These are phyloP conservation scores for Circinella minor DNA, from an alignment of 371 early-diverging fungal genomes.

Conservation along the genomic window DNA sequence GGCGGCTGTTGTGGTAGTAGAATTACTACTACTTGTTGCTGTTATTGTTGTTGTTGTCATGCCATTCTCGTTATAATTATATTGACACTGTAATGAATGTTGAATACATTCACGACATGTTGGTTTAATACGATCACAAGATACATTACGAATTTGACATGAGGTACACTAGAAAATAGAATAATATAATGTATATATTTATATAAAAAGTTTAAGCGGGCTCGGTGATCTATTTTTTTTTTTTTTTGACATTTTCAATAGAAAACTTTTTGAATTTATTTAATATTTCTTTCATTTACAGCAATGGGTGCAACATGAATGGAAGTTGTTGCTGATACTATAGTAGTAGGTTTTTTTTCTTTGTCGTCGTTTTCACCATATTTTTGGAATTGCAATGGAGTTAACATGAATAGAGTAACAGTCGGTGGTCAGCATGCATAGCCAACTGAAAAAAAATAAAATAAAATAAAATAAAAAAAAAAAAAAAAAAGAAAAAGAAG, in stretches of 20 bases:
- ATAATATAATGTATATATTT: neutral
- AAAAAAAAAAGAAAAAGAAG: too few species aligned
- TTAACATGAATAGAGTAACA: neutral
- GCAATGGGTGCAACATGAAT: neutral
- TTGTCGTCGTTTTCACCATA: neutral
- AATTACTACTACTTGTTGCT: too few species aligned
- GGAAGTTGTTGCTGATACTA: neutral
- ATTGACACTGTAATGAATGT: constrained; percentile 7
- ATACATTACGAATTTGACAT: constrained; percentile 6
- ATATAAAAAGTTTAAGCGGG: neutral
- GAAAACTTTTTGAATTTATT: too few species aligned
- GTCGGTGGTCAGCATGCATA: constrained; percentile 1
- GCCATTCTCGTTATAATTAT: neutral
- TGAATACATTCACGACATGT: constrained; percentile 12
- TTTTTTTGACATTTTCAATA: neutral
- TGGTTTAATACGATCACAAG: constrained; percentile 16
- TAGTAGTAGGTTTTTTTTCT: neutral
- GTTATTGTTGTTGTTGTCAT: neutral
- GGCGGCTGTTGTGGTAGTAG: neutral
- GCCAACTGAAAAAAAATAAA: too few species aligned
- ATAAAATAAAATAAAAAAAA: too few species aligned
- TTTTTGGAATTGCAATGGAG: constrained; percentile 2
- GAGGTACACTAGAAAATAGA: constrained; percentile 11
- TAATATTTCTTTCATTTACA: neutral
- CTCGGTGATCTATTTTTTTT: too few species aligned